Percentiles rank a stretch among this genome's conserved stretches.
Conservation (phyloP, 352 stramenopile species). For the Globisporangium paroecandrum region DNA sequence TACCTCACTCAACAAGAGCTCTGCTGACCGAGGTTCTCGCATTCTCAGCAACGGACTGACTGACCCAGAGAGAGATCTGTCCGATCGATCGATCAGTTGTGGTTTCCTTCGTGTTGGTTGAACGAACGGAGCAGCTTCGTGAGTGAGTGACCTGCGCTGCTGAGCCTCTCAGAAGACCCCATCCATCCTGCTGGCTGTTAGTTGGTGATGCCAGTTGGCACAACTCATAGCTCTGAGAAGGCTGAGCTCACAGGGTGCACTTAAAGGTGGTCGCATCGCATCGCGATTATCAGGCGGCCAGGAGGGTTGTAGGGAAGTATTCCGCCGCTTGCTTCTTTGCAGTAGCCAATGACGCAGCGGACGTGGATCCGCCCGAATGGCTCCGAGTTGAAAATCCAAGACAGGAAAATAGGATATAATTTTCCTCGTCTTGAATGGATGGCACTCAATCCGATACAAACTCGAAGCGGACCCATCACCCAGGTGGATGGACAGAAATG, state of each 20-base stretch:
- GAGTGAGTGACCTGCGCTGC: neutral
- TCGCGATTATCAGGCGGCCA: neutral
- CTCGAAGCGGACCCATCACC: neutral
- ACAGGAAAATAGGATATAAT: neutral
- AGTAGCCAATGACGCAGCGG: neutral
- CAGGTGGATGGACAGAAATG: slow-evolving; percentile 6
- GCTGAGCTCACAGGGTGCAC: neutral
- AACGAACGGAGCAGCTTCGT: neutral
- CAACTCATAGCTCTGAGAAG: neutral
- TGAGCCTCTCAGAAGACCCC: neutral
- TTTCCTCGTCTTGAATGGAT: neutral
- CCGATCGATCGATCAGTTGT: neutral
- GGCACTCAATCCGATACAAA: neutral
- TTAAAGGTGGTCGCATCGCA: neutral
- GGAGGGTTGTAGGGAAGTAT: neutral
- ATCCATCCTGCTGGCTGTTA: neutral
- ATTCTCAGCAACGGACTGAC: neutral
- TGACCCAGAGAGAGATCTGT: neutral
- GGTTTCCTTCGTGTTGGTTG: neutral
- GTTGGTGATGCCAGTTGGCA: neutral
- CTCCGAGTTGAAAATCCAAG: neutral
- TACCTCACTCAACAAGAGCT: neutral
- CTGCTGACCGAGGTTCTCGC: neutral
- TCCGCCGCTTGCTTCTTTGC: neutral
- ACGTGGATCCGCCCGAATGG: neutral